A percentile compares a stretch with the other conserved stretches of the same genome.
phyloP scores from a whole-genome alignment of 1,139 yeast genomes.

The Debaryomycetaceae sp. region DNA sequence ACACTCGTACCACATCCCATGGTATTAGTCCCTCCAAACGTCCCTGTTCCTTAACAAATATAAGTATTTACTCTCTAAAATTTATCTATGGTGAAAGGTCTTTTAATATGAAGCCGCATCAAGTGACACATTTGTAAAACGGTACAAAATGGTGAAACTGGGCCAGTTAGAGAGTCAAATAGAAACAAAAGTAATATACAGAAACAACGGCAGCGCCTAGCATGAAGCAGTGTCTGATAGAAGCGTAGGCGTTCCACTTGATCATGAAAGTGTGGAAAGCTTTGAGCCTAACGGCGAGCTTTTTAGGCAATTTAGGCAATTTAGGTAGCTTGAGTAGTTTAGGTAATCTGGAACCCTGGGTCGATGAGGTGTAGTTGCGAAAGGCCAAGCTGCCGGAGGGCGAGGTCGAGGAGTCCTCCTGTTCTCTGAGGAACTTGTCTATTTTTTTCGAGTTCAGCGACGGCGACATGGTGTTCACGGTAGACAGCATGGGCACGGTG shows the following conservation, averaged over 20 bases:
- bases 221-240: conserved; percentile 16
- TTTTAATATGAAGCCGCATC: conserved; percentile 7
- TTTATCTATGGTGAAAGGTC: background rate
- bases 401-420: conserved; percentile 12
- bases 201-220: conserved; percentile 14
- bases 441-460: conserved; percentile 17
- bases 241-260: conserved; percentile 15
- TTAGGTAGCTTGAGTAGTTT: background rate
- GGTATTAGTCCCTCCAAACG: background rate
- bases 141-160: background rate
- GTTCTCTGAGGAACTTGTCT: conserved; percentile 19
- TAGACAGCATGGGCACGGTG: background rate
- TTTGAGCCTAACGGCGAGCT: background rate
- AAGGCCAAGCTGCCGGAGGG: conserved; percentile 3
- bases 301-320: background rate
- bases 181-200: conserved; percentile 19
- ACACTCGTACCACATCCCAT: conserved; percentile 74
- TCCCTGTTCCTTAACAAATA: background rate
- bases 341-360: background rate
- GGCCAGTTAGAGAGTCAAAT: conserved; percentile 9
- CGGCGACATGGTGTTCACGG: background rate
- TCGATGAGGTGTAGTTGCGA: conserved; percentile 13
- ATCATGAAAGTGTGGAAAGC: conserved; percentile 7
- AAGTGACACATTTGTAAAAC: conserved; percentile 5
- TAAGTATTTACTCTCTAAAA: background rate